phyloP scores from a whole-genome alignment of 2,329 filamentous ascomycete species.

The Hawksworthiomyces lignivorus region DNA sequence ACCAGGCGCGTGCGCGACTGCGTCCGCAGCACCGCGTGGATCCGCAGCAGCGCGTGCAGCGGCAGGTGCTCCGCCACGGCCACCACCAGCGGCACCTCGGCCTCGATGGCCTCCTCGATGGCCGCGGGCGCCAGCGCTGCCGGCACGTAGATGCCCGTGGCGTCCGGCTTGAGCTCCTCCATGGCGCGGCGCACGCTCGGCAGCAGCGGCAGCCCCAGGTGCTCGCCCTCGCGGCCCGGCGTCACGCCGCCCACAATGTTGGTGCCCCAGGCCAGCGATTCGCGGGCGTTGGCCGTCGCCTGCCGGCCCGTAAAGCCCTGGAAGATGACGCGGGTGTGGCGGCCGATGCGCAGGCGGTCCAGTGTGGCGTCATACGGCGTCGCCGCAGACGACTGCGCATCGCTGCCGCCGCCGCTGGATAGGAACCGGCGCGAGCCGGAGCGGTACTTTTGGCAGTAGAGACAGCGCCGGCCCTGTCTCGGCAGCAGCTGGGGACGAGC shows the following conservation, averaged over 20 bases:
- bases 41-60: slow-evolving; percentile 65
- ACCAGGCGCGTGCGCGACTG: slow-evolving; percentile 67
- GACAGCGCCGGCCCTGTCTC: background rate
- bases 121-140: slow-evolving; percentile 65
- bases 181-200: slow-evolving; percentile 62
- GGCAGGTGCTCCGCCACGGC: slow-evolving; percentile 76
- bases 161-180: slow-evolving; percentile 63
- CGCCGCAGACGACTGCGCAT: too few species aligned
- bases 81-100: slow-evolving; percentile 69
- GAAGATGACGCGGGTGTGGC: slow-evolving; percentile 33
- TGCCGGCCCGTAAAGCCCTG: slow-evolving; percentile 37
- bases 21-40: slow-evolving; percentile 60
- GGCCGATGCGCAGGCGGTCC: slow-evolving; percentile 29
- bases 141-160: slow-evolving; percentile 72
- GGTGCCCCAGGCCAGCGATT: slow-evolving; percentile 71
- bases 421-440: background rate
- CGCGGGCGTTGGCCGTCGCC: slow-evolving; percentile 68
- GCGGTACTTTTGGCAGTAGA: background rate
- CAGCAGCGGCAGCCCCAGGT: slow-evolving; percentile 65
- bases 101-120: slow-evolving; percentile 73
- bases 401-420: too few species aligned
- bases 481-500: slow-evolving; percentile 1
- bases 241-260: slow-evolving; percentile 74
- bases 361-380: slow-evolving; percentile 27
- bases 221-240: slow-evolving; percentile 42